phyloP scores from a whole-genome alignment of 768 basidiomycete genomes.

The Suillus cothurnatus region DNA sequence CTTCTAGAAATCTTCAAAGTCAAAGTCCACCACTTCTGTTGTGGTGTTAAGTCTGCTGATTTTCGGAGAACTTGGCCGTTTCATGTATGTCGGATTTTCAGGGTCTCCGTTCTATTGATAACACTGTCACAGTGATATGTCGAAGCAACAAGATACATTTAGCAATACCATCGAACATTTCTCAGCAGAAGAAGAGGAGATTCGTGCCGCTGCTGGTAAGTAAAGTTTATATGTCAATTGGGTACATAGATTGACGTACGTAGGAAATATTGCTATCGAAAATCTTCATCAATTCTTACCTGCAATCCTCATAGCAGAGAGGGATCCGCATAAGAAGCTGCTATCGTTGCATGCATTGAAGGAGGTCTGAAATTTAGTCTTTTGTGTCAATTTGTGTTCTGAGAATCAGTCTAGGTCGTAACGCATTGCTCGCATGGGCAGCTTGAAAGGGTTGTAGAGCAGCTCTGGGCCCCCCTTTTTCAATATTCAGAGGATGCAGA shows the following conservation, averaged over 20 bases:
- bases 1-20: constrained; percentile 54
- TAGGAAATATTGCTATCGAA: constrained; percentile 95
- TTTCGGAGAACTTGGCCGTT: constrained; percentile 91
- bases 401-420: constrained; percentile 89
- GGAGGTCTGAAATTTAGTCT: constrained; percentile 55
- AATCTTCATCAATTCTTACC: constrained; percentile 88
- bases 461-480: constrained; percentile 91
- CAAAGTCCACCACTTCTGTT: constrained; percentile 66
- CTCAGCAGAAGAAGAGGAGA: too few species aligned
- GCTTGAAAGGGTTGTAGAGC: constrained; percentile 83
- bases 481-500: constrained; percentile 87
- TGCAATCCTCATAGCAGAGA: constrained; percentile 74
- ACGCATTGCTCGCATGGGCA: constrained; percentile 87
- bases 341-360: constrained; percentile 91
- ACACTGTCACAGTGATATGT: too few species aligned
- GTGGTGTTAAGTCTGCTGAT: constrained; percentile 85
- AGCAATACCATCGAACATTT: too few species aligned
- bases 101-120: constrained; percentile 10
- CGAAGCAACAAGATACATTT: too few species aligned
- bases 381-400: neutral
- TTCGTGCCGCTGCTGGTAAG: too few species aligned
- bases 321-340: constrained; percentile 76
- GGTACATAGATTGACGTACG: constrained; percentile 5
- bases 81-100: constrained; percentile 56
- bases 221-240: too few species aligned